Evolutionary conservation across 306 rosid species (phyloP).

Genomic region (Hippophae gyantsensis): DNA sequence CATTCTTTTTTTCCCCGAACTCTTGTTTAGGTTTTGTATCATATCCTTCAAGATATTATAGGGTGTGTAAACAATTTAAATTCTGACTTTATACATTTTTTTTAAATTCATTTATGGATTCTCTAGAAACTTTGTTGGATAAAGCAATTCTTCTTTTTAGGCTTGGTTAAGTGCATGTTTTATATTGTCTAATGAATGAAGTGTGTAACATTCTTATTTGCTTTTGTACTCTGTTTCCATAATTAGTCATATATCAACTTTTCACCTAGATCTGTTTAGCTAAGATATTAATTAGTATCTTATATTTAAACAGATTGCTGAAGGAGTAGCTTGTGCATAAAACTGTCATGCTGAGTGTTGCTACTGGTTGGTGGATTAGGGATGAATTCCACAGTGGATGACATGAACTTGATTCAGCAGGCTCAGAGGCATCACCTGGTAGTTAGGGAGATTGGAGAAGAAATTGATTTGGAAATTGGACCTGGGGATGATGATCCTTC

Average conservation of each 20-base stretch:
- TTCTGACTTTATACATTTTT: too few species aligned
- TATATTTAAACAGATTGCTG: constrained; percentile 15
- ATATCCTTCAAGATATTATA: too few species aligned
- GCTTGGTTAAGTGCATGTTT: constrained; percentile 7
- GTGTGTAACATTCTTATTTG: not conserved
- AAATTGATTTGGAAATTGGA: constrained; percentile 94
- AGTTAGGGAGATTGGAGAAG: constrained; percentile 87
- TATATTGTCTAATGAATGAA: not conserved
- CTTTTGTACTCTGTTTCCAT: constrained; percentile 1
- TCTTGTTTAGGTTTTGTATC: too few species aligned
- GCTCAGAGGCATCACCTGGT: constrained; percentile 92
- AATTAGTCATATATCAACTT: not conserved
- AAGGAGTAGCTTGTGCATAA: constrained; percentile 21
- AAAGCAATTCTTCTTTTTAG: constrained; percentile 14
- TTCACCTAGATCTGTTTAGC: not conserved
- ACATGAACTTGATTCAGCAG: constrained; percentile 89
- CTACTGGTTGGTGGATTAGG: constrained; percentile 49
- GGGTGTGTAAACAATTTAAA: too few species aligned
- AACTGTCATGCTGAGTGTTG: constrained; percentile 90
- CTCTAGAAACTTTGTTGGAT: not conserved
- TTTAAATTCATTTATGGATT: too few species aligned
- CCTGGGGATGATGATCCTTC: constrained; percentile 93
- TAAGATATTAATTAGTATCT: not conserved
- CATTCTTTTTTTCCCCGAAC: too few species aligned
- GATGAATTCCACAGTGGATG: constrained; percentile 93